Percentiles rank a stretch among this genome's conserved stretches.
phyloP scores from a whole-genome alignment of 768 basidiomycete species.

The Ramaria sp. region DNA sequence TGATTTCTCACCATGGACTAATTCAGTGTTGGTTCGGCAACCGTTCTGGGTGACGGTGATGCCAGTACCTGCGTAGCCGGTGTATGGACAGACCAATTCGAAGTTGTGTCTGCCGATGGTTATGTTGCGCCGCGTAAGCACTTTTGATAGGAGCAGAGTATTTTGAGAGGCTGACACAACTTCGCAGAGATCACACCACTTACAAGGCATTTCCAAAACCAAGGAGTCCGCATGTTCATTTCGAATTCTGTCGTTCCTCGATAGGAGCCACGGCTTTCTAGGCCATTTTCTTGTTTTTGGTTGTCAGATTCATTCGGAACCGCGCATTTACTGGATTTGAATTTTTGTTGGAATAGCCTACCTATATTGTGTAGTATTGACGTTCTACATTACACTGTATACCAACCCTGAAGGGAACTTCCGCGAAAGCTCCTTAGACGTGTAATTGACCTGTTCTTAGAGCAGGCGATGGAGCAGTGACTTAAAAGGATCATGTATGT shows the following conservation, averaged over 20 bases:
- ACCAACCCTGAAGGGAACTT: no score
- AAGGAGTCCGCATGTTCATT: slow-evolving; percentile 47
- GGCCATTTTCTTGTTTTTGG: slow-evolving; percentile 4
- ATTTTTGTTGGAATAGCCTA: background rate
- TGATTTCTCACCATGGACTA: background rate
- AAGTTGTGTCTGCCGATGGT: slow-evolving; percentile 59
- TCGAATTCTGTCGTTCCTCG: slow-evolving; percentile 10
- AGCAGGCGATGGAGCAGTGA: no score
- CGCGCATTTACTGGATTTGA: background rate
- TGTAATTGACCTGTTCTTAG: no score
- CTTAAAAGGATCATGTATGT: no score
- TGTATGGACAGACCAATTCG: slow-evolving; percentile 65
- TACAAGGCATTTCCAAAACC: slow-evolving; percentile 46
- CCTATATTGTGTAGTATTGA: no score
- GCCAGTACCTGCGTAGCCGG: slow-evolving; percentile 60
- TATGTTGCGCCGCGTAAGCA: slow-evolving; percentile 74
- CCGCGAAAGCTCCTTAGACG: no score
- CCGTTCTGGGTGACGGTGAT: slow-evolving; percentile 38
- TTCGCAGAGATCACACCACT: slow-evolving; percentile 36
- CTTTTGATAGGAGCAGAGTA: background rate
- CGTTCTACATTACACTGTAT: no score
- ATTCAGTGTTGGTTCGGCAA: slow-evolving; percentile 37
- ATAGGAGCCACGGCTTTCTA: slow-evolving; percentile 18
- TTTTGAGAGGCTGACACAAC: background rate
- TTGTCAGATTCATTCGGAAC: background rate